A percentile compares a stretch with the other conserved stretches of the same genome.
Evolutionary conservation across 441 rosid genomes (phyloP).

Genomic region (Populus hybrid): DNA sequence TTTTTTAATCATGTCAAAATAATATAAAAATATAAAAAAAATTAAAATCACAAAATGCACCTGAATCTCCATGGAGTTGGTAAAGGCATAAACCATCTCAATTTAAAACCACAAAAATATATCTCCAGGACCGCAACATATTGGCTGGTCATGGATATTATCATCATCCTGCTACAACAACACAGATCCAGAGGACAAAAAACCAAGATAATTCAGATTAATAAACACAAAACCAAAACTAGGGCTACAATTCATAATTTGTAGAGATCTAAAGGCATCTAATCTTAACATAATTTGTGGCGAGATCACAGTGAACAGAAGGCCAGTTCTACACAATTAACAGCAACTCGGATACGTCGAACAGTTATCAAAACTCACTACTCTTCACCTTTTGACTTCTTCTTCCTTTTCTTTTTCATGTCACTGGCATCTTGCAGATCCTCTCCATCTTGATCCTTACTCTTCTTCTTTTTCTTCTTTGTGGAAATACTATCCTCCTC

Average conservation of each 20-base stretch:
- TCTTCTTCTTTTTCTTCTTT: constrained; percentile 60
- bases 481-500: constrained; percentile 32
- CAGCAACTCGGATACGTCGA: not conserved
- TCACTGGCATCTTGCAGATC: constrained; percentile 28
- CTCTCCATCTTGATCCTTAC: constrained; percentile 31
- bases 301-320: not conserved
- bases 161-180: not conserved
- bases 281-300: not conserved
- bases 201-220: not conserved
- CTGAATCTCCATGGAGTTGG: not conserved
- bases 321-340: constrained; percentile 6
- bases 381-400: constrained; percentile 35
- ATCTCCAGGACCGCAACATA: not conserved
- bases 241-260: not conserved
- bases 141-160: not conserved
- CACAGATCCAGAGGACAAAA: not conserved
- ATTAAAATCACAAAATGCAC: no score
- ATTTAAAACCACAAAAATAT: not conserved
- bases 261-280: not conserved
- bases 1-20: no score
- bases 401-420: constrained; percentile 49
- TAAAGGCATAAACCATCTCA: not conserved
- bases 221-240: not conserved
- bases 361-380: constrained; percentile 16
- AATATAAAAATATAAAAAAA: no score